A percentile compares a stretch with the other conserved stretches of the same genome.
Evolutionary conservation across 2,329 filamentous ascomycete genomes (phyloP).

Genomic region (Penicillium sp.): DNA sequence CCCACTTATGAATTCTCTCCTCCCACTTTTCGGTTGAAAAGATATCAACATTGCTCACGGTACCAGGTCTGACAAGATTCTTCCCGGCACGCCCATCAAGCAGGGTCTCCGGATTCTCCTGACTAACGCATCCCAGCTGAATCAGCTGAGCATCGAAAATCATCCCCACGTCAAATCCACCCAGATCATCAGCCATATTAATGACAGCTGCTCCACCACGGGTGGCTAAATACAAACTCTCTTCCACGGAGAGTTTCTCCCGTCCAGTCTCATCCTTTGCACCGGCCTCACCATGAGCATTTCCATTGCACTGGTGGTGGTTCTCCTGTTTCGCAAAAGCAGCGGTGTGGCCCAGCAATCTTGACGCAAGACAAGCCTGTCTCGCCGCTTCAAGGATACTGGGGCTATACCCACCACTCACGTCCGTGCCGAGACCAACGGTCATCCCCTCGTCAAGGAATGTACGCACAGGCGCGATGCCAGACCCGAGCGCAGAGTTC

Average conservation of each 20-base stretch:
- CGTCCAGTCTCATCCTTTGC: constrained; percentile 35
- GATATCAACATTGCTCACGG: constrained; percentile 71
- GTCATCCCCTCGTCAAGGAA: constrained; percentile 72
- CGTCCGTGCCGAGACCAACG: constrained; percentile 86
- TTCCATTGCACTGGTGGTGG: not conserved
- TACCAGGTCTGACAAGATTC: constrained; percentile 39
- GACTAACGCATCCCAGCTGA: constrained; percentile 53
- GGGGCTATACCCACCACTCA: constrained; percentile 82
- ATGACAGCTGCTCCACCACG: constrained; percentile 80
- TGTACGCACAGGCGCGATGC: constrained; percentile 73
- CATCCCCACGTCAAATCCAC: constrained; percentile 82
- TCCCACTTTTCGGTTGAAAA: constrained; percentile 90
- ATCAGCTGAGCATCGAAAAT: constrained; percentile 90
- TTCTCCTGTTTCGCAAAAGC: not conserved
- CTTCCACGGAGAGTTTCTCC: constrained; percentile 74
- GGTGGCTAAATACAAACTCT: constrained; percentile 84
- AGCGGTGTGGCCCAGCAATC: constrained; percentile 60
- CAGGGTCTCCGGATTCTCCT: constrained; percentile 11
- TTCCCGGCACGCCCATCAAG: constrained; percentile 1
- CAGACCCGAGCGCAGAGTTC: constrained; percentile 79
- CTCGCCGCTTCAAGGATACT: constrained; percentile 78
- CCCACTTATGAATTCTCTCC: constrained; percentile 87
- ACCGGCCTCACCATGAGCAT: too few relatives aligned
- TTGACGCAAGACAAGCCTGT: constrained; percentile 77
- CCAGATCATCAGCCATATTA: constrained; percentile 69